These are phyloP conservation scores for Globisporangium nunn DNA, from an alignment of 352 stramenopile genomes.

Conservation along the genomic window DNA sequence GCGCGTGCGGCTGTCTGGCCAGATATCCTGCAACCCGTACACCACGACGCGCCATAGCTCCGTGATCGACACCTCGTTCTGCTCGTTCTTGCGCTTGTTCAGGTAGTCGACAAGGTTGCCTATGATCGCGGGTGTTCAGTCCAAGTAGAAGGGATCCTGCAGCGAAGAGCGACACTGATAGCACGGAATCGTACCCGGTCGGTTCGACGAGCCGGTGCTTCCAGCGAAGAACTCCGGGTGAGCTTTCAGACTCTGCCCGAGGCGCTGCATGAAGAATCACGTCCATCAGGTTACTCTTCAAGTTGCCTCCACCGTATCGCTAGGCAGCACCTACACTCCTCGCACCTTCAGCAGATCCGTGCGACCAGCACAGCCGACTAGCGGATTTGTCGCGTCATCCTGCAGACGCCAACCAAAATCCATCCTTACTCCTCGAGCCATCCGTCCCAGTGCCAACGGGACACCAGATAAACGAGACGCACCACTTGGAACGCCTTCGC, in stretches of 20 bases:
- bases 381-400: constrained; percentile 46
- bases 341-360: constrained; percentile 61
- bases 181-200: constrained; percentile 21
- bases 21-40: constrained; percentile 81
- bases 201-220: constrained; percentile 27
- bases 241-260: constrained; percentile 60
- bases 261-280: constrained; percentile 15
- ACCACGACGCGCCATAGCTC: constrained; percentile 76
- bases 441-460: neutral
- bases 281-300: neutral
- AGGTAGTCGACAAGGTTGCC: constrained; percentile 83
- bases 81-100: constrained; percentile 38
- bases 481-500: constrained; percentile 80
- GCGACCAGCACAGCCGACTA: constrained; percentile 65
- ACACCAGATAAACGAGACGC: constrained; percentile 5
- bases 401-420: neutral
- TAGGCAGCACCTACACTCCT: neutral
- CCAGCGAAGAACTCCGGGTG: constrained; percentile 70
- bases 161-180: too few species aligned
- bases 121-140: neutral
- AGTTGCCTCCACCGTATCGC: constrained; percentile 2
- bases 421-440: neutral
- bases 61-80: constrained; percentile 55
- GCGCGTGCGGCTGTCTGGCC: constrained; percentile 63
- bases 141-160: neutral